Evolutionary conservation across 768 basidiomycete species (phyloP).

Genomic region (Amanita thiersii): DNA sequence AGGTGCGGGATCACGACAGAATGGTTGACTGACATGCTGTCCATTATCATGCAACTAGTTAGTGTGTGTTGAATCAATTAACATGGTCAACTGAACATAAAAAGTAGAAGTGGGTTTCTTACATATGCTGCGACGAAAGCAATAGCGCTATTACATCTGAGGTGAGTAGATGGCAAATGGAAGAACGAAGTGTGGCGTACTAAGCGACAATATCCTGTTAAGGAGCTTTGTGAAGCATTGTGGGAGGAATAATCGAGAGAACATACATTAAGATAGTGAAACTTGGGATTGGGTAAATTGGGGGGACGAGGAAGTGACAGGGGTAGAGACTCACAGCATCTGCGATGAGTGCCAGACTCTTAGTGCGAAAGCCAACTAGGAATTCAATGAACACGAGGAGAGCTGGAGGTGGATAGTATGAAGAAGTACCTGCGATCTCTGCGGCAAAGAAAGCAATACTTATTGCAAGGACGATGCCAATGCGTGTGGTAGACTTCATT

Average conservation of each 20-base stretch:
- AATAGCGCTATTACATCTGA: constrained; percentile 24
- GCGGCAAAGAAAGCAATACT: constrained; percentile 40
- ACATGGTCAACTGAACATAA: too few species aligned
- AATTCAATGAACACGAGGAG: neutral
- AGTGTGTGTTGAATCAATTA: too few species aligned
- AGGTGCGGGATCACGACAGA: neutral
- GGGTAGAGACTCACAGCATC: constrained; percentile 36
- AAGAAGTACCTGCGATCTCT: constrained; percentile 35
- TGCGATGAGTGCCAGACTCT: constrained; percentile 46
- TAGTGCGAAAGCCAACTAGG: constrained; percentile 46
- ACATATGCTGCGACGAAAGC: constrained; percentile 40
- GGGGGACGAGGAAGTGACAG: constrained; percentile 3
- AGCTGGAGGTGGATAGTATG: neutral
- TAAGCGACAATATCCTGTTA: constrained; percentile 39
- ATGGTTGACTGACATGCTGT: constrained; percentile 26
- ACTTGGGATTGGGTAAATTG: constrained; percentile 22
- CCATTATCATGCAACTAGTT: constrained; percentile 35
- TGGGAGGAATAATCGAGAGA: constrained; percentile 7
- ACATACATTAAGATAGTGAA: constrained; percentile 47
- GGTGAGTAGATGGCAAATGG: neutral
- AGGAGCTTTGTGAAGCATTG: neutral
- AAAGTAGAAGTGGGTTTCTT: constrained; percentile 12
- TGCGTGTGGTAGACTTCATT: constrained; percentile 43
- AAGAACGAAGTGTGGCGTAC: constrained; percentile 15
- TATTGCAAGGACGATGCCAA: constrained; percentile 37